These are phyloP conservation scores for Jatropha podagrica DNA, from an alignment of 441 rosid species.

Conservation along the genomic window DNA sequence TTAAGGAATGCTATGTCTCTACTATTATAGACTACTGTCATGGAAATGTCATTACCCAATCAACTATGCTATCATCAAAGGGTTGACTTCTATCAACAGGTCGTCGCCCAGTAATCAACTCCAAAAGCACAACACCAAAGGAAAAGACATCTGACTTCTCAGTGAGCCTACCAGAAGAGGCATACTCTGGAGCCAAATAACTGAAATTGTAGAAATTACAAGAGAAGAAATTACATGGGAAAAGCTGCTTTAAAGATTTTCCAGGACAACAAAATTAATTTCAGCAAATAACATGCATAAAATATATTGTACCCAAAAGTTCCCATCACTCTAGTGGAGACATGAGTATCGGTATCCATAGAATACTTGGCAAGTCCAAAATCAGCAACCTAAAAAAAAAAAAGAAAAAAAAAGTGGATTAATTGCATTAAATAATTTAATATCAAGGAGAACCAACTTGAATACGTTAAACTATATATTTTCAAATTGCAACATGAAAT, in stretches of 20 bases:
- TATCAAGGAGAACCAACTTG: not conserved
- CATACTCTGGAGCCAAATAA: conserved; percentile 94
- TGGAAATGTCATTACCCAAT: conserved; percentile 62
- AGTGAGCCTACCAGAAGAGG: conserved; percentile 88
- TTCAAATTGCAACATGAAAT: conserved; percentile 5
- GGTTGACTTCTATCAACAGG: conserved; percentile 69
- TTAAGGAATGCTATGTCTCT: not conserved
- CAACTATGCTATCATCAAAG: conserved; percentile 89
- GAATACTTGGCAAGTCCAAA: conserved; percentile 88
- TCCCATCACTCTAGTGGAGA: conserved; percentile 97
- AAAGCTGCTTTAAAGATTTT: not conserved
- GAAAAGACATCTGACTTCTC: conserved; percentile 96
- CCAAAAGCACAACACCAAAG: conserved; percentile 90
- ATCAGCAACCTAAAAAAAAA: conserved; percentile 75
- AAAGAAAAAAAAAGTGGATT: not conserved
- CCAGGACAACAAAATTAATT: not conserved
- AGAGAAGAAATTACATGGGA: not conserved
- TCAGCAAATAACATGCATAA: conserved; percentile 2
- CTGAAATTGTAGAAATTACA: conserved; percentile 33
- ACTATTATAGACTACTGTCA: not conserved
- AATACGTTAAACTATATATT: not conserved
- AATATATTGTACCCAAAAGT: conserved; percentile 76
- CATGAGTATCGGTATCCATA: conserved; percentile 82
- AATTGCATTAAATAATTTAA: conserved; percentile 2
- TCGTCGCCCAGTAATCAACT: conserved; percentile 76